Evolutionary conservation across 257 asterid species (phyloP), one percentile per base, ranked within the genome.

Genomic region (Linaria vulgaris): DNA sequence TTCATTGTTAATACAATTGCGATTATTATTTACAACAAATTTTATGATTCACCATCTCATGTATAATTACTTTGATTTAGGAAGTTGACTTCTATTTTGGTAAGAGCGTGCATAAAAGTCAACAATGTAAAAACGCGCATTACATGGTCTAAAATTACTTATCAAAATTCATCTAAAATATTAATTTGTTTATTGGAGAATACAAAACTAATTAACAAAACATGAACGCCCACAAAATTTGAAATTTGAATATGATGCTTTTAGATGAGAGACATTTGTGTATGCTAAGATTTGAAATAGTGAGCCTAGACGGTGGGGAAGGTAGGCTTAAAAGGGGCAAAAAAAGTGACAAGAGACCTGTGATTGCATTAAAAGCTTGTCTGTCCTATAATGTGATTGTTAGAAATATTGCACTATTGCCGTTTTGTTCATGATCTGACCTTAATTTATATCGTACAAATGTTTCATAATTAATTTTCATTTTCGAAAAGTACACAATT

Each of bases 331-430:
- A 69, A 13, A 46, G 51, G n/a, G 20, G n/a, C 51, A n/a, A 10
- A 47, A 14, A 12, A 45, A 58, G 55, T 37, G 62, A 59, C 72
- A 46, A 45, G 79, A 64, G 44, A 59, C 56, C 43, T 64, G 79
- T 74, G 79, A 69, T 24, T 59, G 75, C 79, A 74, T 64, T 74
- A 27, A 74, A 74, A 39, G 67, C 78, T n/a, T 47, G 66, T n/a
- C 70, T 34, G 10, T 34, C 10, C 57, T 59, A 24, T 27, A 44
- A n/a, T 39, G 58, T 48, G 0, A 65, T 64, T 53, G 24, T 9
- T 21, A 1, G 37, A 2, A 10, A 23, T 14, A 52, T 34, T 3
- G 27, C 27, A 24, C 41, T 16, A 54, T 3, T 10, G 15, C 23
- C 7, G 15, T 24, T 11, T 5, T 44, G 17, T 15, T 43, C 48